Evolutionary conservation across 192 early-diverging fungal species (phyloP).

Genomic region (Chytriomyces confervae): DNA sequence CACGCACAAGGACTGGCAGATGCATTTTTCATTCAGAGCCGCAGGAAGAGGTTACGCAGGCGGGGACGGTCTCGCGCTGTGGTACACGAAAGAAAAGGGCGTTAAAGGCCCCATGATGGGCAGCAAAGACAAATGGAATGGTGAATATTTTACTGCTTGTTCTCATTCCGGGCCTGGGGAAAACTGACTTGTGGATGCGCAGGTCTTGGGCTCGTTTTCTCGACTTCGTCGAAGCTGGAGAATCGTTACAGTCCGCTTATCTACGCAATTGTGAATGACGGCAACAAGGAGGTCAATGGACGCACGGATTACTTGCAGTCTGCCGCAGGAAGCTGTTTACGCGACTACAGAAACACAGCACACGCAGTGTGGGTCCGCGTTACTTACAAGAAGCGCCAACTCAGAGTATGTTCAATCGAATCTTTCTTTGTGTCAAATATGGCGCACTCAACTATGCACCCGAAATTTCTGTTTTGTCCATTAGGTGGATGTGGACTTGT

Average conservation of each 20-base stretch:
- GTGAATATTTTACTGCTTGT: slow-evolving; percentile 33
- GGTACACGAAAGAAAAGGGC: slow-evolving; percentile 70
- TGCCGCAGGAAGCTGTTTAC: slow-evolving; percentile 58
- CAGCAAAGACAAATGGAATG: slow-evolving; percentile 69
- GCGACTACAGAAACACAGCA: slow-evolving; percentile 71
- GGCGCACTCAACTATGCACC: not conserved
- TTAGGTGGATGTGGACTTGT: slow-evolving; percentile 58
- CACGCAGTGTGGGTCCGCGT: slow-evolving; percentile 60
- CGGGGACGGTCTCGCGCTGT: slow-evolving; percentile 79
- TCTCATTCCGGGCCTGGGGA: slow-evolving; percentile 23
- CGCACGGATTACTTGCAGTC: slow-evolving; percentile 44
- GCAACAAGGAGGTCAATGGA: slow-evolving; percentile 55
- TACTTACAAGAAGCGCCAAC: slow-evolving; percentile 63
- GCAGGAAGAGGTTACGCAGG: slow-evolving; percentile 65
- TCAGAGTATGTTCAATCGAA: slow-evolving; percentile 38
- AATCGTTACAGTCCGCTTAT: slow-evolving; percentile 61
- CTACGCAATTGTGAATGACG: slow-evolving; percentile 71
- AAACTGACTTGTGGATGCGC: slow-evolving; percentile 8
- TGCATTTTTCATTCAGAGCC: slow-evolving; percentile 66
- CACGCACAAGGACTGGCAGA: slow-evolving; percentile 73
- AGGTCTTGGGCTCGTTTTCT: slow-evolving; percentile 26
- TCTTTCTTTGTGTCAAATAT: slow-evolving; percentile 14
- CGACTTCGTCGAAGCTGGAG: slow-evolving; percentile 20
- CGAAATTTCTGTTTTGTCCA: no score
- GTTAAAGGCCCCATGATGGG: slow-evolving; percentile 69